phyloP scores from a whole-genome alignment of 768 basidiomycete genomes.

The Rickenella mellea region DNA sequence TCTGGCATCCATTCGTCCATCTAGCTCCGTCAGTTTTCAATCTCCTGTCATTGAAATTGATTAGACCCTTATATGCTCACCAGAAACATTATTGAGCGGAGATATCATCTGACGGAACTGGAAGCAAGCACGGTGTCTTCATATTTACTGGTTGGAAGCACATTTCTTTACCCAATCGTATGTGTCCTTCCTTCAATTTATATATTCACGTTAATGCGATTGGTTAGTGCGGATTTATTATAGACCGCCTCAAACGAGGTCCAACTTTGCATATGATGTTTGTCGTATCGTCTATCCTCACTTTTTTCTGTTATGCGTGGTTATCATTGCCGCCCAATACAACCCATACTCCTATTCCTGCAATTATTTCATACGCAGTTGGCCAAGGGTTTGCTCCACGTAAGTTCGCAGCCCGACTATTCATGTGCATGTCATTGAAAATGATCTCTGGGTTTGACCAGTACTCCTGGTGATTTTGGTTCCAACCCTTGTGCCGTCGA shows the following conservation, averaged over 20 bases:
- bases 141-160: slow-evolving; percentile 59
- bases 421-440: slow-evolving; percentile 4
- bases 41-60: neutral
- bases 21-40: slow-evolving; percentile 52
- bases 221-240: slow-evolving; percentile 50
- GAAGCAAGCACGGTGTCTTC: slow-evolving; percentile 58
- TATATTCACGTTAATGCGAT: neutral
- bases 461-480: slow-evolving; percentile 70
- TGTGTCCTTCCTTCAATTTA: slow-evolving; percentile 13
- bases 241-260: slow-evolving; percentile 50
- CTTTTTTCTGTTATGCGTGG: slow-evolving; percentile 57
- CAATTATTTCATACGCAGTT: slow-evolving; percentile 48
- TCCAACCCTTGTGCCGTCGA: slow-evolving; percentile 56
- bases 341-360: slow-evolving; percentile 53
- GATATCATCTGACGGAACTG: slow-evolving; percentile 51
- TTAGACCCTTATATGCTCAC: neutral
- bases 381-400: slow-evolving; percentile 70
- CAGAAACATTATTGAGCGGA: slow-evolving; percentile 65
- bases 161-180: slow-evolving; percentile 64
- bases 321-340: slow-evolving; percentile 46
- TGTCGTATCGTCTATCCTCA: slow-evolving; percentile 46
- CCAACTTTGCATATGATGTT: slow-evolving; percentile 52
- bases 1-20: slow-evolving; percentile 74
- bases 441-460: slow-evolving; percentile 18
- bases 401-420: slow-evolving; percentile 23